A percentile compares a stretch with the other conserved stretches of the same genome.
Conservation (phyloP, 148 eudicot genomes). For the Camellia japonica region DNA sequence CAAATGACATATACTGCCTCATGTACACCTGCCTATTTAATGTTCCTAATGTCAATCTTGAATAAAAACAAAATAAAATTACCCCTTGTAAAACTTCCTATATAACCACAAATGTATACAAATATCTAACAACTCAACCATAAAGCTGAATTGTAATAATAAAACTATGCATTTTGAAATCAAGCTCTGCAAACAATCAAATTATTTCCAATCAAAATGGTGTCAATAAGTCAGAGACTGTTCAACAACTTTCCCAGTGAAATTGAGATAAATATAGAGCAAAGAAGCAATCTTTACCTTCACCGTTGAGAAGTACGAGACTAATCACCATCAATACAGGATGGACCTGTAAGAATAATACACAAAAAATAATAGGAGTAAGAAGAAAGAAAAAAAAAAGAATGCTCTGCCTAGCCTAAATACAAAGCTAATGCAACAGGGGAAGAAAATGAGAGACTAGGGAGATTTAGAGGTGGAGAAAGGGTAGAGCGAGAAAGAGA, state of each 20-base stretch:
- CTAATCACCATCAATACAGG: slow-evolving; percentile 87
- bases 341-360: slow-evolving; percentile 62
- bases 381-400: neutral
- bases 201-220: neutral
- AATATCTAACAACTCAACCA: neutral
- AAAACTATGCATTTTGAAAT: no score
- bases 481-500: slow-evolving; percentile 5
- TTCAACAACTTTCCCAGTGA: neutral
- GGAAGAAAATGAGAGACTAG: neutral
- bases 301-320: slow-evolving; percentile 86
- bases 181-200: no score
- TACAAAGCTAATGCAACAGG: no score
- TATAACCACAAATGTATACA: neutral
- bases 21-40: neutral
- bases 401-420: neutral
- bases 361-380: neutral
- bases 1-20: neutral
- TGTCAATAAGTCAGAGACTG: neutral
- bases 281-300: slow-evolving; percentile 52
- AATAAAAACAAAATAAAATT: neutral
- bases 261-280: neutral
- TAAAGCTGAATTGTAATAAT: neutral
- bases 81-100: neutral
- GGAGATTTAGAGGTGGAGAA: neutral
- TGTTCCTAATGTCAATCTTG: neutral